Evolutionary conservation across 106 monocot genomes (phyloP), one percentile per base, ranked within the genome.

Genomic region (Allium cepa): DNA sequence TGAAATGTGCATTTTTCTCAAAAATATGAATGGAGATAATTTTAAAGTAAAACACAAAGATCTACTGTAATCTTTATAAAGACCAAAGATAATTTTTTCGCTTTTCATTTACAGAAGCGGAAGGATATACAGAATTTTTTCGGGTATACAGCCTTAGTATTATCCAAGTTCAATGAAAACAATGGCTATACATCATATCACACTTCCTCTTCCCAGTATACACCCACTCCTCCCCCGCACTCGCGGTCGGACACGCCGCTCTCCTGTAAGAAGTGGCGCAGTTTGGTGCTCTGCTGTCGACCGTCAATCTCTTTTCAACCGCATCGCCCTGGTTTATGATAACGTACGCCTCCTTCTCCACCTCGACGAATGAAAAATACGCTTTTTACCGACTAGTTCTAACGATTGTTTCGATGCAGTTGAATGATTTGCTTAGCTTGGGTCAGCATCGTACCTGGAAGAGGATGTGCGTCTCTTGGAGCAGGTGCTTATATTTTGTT

Each of bases 361-460:
- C 36, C 36, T 36, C 36, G 36, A 36, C 36, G 5, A 36, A 36
- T 36, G 36, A 36, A 36, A 36, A 36, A 36, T 36, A 36, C 36
- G 36, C 36, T 36, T 36, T 36, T 36, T 5, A 36, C 36, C 36
- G 36, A 36, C 36, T 36, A 36, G 5, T 5, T 36, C 36, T 36
- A 36, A 36, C 36, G 36, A 36, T 36, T 36, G 36, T 36, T 36
- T 36, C 36, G 36, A 36, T 50, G 72, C 80, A 91, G 95, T 77
- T 97, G 80, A 97, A 97, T 26, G 96, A 97, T 69, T 22, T 79
- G 73, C 64, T 97, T 79, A 92, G 86, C 73, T 75, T 97, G 73
- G 96, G 96, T 7, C 84, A 86, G 64, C 96, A 97, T 26, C 79
- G 86, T n/a, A 69, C 75, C 5, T 97, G 96, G 96, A 97, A 97